Base-by-base conservation (phyloP, 257 asterid species). In the Apocynum venetum region DNA sequence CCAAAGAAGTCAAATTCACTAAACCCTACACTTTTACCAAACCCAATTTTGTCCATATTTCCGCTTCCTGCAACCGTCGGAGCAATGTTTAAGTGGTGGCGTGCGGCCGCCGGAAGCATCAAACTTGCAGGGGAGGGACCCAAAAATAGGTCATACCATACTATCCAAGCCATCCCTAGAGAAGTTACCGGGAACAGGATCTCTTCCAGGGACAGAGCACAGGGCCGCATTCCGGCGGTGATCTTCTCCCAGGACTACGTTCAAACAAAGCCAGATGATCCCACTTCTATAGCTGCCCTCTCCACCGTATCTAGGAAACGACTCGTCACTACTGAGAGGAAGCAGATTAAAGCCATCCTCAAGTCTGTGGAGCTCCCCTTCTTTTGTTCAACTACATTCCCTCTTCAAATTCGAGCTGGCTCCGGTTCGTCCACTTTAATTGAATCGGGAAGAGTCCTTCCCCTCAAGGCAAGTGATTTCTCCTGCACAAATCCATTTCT, bases 351-450 rank as follows among this genome's bases (percentile, higher is more conserved):
- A 83, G 81, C 96, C 19, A 90, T 94, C 40, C 87, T 95, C 57
- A 84, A 93, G 51, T 76, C 90, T 68, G 84, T 92, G 57, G 72
- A 91, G 74, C 86, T 81, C 17, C 95, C 96, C 1, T 90, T 86
- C 76, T 91, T 95, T 82, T 95, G 86, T 80, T 91, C 96, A 49
- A 89, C 97, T 3, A 86, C 98, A 13, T 95, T 91, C 67, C 98
- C 96, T 47, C 89, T 93, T 44, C 98, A 95, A 92, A 88, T 95
- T 71, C 87, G 97, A 48, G 97, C 97, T 14, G 98, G 98, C n/a
- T 84, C 98, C 25, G 96, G 96, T 9, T 95, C 99, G 0, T 88
- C 93, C 40, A 86, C 89, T 56, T 84, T 95, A 46, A 84, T 95
- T 40, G 89, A 89, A 47, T 86, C 91, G 43, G 89, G 90, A 70